Percentiles rank a stretch among this genome's conserved stretches.
Evolutionary conservation across 495 filamentous ascomycete species (phyloP).

Genomic region (Daldinia decipiens): DNA sequence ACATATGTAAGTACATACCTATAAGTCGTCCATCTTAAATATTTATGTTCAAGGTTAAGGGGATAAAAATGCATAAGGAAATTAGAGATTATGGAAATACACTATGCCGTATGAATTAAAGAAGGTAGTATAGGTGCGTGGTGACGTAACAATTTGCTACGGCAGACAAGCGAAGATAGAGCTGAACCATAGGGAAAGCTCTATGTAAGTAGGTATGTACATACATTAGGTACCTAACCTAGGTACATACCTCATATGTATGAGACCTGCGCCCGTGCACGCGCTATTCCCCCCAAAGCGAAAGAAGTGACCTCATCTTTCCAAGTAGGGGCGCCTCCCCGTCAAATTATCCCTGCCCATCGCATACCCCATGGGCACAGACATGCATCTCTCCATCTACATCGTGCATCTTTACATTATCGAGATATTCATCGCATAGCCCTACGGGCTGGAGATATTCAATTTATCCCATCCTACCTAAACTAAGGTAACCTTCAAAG

Average conservation of each 20-base stretch:
- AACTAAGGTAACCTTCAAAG: background rate
- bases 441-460: slow-evolving; percentile 26
- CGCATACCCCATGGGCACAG: slow-evolving; percentile 22
- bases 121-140: background rate
- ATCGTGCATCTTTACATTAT: slow-evolving; percentile 14
- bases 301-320: slow-evolving; percentile 33
- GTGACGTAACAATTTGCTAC: slow-evolving; percentile 5
- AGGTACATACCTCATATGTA: too few relatives aligned
- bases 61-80: background rate
- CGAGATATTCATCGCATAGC: slow-evolving; percentile 25
- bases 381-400: slow-evolving; percentile 19
- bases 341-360: slow-evolving; percentile 27
- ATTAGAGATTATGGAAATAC: too few relatives aligned
- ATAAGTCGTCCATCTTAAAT: background rate
- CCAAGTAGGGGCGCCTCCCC: background rate
- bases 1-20: too few relatives aligned
- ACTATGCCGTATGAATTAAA: background rate
- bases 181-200: background rate
- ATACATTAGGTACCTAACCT: too few relatives aligned
- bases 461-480: background rate
- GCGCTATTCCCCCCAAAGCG: slow-evolving; percentile 4
- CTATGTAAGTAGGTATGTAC: too few relatives aligned
- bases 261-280: slow-evolving; percentile 4
- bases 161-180: background rate
- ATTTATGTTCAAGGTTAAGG: too few relatives aligned